Base-by-base conservation (phyloP, 78 protist species). In the Diacronema lutheri region DNA sequence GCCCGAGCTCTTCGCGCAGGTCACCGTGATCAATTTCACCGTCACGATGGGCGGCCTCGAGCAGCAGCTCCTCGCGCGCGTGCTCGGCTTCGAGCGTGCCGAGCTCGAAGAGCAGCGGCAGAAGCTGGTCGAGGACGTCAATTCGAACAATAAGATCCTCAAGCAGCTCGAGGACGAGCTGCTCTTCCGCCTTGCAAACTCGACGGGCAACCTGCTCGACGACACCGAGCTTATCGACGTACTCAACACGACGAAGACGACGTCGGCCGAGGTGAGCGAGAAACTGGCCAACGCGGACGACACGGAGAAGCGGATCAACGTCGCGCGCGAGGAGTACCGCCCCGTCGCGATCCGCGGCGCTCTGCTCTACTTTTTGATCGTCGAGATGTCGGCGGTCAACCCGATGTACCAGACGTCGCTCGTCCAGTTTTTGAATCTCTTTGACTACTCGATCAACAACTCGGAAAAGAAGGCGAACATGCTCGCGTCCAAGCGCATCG, bases 371-470 rank as follows among this genome's bases (percentile, higher is more conserved):
- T 96, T 96, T 90, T 44, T 92, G 71, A 85, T 96, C 58, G 93
- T 86, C 9, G 96, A 94, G 60, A 91, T 92, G 93, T 2, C 92
- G 69, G 16, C 79, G 16, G 93, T 96, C 69, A 83, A 81, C 89
- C 44, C 35, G 62, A 96, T 96, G 98, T 96, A 96, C 90, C 92
- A 93, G 86, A 89, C 90, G 40, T 93, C 97, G 7, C 92, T 96
- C 46, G 65, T 64, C 14, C 95, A 92, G 88, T 96, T 93, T 86
- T 64, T 94, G 66, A 57, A 35, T 33, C 84, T 89, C 25, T 94
- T 94, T 79, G 90, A 92, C 85, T 20, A 33, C n/a, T 35, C 95
- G 31, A 76, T 96, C 84, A 35, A 56, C 13, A 11, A 33, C 11
- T 16, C 95, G 12, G 93, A 73, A 38, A 68, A 44, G 50, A 66